Evolutionary conservation across 108 stramenopile genomes (phyloP).

Genomic region (Schizochytrium sp.): DNA sequence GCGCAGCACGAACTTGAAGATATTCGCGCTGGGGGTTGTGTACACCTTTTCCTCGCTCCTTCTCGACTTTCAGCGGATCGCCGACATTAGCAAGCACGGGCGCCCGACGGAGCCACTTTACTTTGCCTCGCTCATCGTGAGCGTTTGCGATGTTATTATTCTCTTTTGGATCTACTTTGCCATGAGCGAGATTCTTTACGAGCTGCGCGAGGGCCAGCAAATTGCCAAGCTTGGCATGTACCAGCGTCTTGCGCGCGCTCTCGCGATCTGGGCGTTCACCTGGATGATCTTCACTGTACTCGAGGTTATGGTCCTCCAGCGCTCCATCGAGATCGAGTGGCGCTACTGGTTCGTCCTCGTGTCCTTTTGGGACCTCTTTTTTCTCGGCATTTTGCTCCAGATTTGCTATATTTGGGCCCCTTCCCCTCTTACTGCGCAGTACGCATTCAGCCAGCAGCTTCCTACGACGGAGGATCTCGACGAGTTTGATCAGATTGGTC

Average conservation of each 20-base stretch:
- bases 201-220: conserved; percentile 3
- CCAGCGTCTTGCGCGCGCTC: background rate
- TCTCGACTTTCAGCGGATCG: background rate
- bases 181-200: background rate
- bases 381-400: background rate
- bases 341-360: conserved; percentile 2
- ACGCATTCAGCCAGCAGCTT: conserved; percentile 13
- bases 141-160: background rate
- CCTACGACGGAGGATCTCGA: conserved; percentile 1
- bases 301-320: background rate
- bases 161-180: conserved; percentile 15
- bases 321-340: background rate
- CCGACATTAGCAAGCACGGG: background rate
- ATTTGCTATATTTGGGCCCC: conserved; percentile 12
- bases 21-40: background rate
- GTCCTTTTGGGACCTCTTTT: conserved; percentile 8
- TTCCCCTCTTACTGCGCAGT: background rate
- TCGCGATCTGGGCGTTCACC: background rate
- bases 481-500: conserved; percentile 10
- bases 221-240: conserved; percentile 9
- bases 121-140: background rate
- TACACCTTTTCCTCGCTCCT: conserved; percentile 4
- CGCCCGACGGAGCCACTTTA: background rate
- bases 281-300: background rate
- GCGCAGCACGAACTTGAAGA: background rate